These are phyloP conservation scores for Neofusicoccum sp. DNA, from an alignment of 2,329 filamentous ascomycete genomes.

Conservation along the genomic window DNA sequence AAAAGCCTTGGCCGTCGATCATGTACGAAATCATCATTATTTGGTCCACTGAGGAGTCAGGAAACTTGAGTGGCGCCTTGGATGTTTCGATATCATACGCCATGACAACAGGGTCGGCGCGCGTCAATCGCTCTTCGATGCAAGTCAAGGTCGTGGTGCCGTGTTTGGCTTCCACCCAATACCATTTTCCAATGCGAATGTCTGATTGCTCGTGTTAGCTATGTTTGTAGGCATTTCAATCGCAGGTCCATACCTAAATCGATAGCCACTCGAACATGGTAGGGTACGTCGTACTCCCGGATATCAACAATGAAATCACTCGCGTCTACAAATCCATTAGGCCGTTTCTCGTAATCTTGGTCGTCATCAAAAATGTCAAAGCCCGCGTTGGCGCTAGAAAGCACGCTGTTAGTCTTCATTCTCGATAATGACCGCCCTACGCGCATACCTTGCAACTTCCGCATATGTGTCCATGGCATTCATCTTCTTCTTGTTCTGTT, in stretches of 20 bases:
- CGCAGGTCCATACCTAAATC: constrained; percentile 70
- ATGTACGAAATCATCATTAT: constrained; percentile 99
- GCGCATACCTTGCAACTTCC: constrained; percentile 79
- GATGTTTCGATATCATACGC: constrained; percentile 99
- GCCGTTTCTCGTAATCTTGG: constrained; percentile 76
- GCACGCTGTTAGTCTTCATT: neutral
- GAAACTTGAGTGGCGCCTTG: constrained; percentile 93
- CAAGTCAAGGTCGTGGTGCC: constrained; percentile 79
- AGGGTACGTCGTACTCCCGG: constrained; percentile 97
- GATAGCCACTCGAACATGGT: constrained; percentile 98
- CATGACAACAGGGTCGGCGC: constrained; percentile 95
- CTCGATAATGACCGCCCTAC: constrained; percentile 23
- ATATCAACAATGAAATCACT: constrained; percentile 99
- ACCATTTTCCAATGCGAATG: constrained; percentile 96
- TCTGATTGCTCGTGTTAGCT: constrained; percentile 54
- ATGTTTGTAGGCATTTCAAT: neutral
- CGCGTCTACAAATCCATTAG: constrained; percentile 77
- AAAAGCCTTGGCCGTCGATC: constrained; percentile 97
- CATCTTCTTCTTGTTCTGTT: constrained; percentile 95
- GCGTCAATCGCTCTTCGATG: constrained; percentile 81
- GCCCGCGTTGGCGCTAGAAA: constrained; percentile 65
- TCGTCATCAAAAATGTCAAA: constrained; percentile 96
- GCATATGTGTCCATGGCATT: constrained; percentile 98
- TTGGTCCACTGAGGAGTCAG: constrained; percentile 89
- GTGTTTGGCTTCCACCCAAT: constrained; percentile 90